Percentiles rank a stretch among this genome's conserved stretches.
Evolutionary conservation across 2,329 filamentous ascomycete genomes (phyloP).

Genomic region (Sporothrix sp.): DNA sequence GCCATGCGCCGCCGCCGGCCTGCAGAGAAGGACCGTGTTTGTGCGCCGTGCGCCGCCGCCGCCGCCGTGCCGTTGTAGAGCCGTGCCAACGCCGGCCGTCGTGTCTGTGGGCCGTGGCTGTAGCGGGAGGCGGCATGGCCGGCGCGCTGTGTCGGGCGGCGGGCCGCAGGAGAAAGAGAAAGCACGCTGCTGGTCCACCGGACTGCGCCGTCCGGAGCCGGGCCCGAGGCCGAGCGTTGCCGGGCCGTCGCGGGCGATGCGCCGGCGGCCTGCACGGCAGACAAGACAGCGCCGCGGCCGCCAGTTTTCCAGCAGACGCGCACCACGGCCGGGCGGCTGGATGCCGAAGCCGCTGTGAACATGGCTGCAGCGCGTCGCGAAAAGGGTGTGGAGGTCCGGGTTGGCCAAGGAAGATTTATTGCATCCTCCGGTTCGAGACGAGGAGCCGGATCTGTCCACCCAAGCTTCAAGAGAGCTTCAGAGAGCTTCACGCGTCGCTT

Average conservation of each 20-base stretch:
- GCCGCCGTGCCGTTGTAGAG: neutral
- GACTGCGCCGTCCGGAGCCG: neutral
- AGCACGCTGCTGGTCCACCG: constrained; percentile 10
- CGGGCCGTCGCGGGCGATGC: neutral
- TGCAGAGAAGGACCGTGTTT: constrained; percentile 18
- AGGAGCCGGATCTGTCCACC: neutral
- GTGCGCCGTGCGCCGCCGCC: constrained; percentile 2
- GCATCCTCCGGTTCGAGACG: no score
- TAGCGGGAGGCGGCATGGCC: neutral
- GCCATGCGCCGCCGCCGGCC: constrained; percentile 21
- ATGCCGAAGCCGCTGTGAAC: constrained; percentile 9
- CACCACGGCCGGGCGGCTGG: constrained; percentile 10
- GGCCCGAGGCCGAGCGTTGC: neutral
- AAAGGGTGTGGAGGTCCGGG: neutral
- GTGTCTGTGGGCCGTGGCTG: neutral
- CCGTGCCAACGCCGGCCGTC: neutral
- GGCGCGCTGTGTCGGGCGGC: neutral
- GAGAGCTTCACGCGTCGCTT: neutral
- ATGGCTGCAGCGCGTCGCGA: no score
- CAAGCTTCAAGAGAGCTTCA: neutral
- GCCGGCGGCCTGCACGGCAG: neutral
- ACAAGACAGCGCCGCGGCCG: constrained; percentile 1
- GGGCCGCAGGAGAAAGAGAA: neutral
- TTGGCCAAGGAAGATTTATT: neutral
- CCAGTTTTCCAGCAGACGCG: constrained; percentile 9